Percentiles rank a stretch among this genome's conserved stretches.
phyloP scores from a whole-genome alignment of 2,329 filamentous ascomycete species.

The Dactylonectria macrodidyma region DNA sequence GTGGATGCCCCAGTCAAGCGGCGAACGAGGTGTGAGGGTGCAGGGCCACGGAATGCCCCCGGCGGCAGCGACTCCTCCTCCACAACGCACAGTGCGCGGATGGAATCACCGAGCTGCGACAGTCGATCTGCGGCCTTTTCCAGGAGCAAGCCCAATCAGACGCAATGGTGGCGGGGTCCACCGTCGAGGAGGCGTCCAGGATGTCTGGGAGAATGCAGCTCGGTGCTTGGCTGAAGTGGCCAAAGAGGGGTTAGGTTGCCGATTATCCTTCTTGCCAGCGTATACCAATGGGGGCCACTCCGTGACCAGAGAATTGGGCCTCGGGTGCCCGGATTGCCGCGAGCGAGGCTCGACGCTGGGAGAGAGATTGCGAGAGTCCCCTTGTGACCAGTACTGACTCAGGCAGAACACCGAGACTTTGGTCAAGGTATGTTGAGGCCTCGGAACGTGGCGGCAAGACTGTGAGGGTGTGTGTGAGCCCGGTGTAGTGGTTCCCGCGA shows the following conservation, averaged over 20 bases:
- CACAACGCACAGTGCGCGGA: conserved; percentile 44
- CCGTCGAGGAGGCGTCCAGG: conserved; percentile 44
- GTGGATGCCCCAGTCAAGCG: conserved; percentile 27
- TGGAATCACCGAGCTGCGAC: conserved; percentile 38
- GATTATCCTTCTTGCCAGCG: conserved; percentile 47
- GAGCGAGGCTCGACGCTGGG: conserved; percentile 36
- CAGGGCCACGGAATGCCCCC: conserved; percentile 47
- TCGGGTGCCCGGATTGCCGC: conserved; percentile 48
- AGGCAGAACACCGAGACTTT: conserved; percentile 42
- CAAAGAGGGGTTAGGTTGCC: conserved; percentile 50
- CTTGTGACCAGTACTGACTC: conserved; percentile 50
- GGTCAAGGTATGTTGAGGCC: conserved; percentile 42
- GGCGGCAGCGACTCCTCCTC: conserved; percentile 32
- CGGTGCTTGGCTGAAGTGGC: conserved; percentile 44
- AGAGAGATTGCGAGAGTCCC: conserved; percentile 46
- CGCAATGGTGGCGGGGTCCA: conserved; percentile 43
- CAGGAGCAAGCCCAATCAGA: conserved; percentile 47
- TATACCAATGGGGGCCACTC: conserved; percentile 44
- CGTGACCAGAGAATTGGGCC: conserved; percentile 44
- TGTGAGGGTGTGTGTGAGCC: conserved; percentile 50
- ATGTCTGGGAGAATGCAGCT: conserved; percentile 47
- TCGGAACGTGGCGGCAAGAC: conserved; percentile 48
- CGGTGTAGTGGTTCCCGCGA: conserved; percentile 50
- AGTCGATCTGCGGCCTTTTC: conserved; percentile 53
- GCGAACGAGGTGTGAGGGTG: conserved; percentile 41